Evolutionary conservation across 192 early-diverging fungal genomes (phyloP).

Genomic region (Podila clonocystis): DNA sequence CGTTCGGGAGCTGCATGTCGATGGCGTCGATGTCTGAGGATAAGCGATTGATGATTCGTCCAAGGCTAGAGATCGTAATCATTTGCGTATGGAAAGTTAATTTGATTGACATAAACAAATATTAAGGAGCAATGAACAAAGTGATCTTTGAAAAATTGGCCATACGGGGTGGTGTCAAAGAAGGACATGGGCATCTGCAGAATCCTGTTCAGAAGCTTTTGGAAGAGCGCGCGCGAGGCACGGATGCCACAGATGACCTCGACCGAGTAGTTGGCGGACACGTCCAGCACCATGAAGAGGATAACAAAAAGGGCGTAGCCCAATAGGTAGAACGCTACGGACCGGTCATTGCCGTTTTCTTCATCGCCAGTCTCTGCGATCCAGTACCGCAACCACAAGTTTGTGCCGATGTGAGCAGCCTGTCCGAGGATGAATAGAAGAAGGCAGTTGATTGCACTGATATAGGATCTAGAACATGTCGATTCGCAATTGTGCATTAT

Average conservation of each 20-base stretch:
- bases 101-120: neutral
- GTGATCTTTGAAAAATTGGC: neutral
- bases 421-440: neutral
- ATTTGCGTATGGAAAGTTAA: neutral
- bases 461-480: neutral
- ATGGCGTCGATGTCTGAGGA: constrained; percentile 85
- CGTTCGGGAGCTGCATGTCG: constrained; percentile 68
- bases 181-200: neutral
- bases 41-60: constrained; percentile 88
- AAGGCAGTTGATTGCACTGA: neutral
- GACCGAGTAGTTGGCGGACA: constrained; percentile 7
- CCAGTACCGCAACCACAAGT: constrained; percentile 21
- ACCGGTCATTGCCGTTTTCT: neutral
- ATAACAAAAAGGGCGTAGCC: constrained; percentile 12
- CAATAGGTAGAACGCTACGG: constrained; percentile 4
- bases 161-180: neutral
- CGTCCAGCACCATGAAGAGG: constrained; percentile 11
- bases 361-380: neutral
- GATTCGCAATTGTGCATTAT: too few species aligned
- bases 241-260: constrained; percentile 6
- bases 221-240: neutral
- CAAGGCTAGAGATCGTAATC: constrained; percentile 64
- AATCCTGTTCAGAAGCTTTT: neutral
- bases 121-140: constrained; percentile 8
- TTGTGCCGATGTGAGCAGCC: neutral